Percentiles rank a stretch among this genome's conserved stretches.
phyloP scores from a whole-genome alignment of 768 basidiomycete species.

The Russula foetens region DNA sequence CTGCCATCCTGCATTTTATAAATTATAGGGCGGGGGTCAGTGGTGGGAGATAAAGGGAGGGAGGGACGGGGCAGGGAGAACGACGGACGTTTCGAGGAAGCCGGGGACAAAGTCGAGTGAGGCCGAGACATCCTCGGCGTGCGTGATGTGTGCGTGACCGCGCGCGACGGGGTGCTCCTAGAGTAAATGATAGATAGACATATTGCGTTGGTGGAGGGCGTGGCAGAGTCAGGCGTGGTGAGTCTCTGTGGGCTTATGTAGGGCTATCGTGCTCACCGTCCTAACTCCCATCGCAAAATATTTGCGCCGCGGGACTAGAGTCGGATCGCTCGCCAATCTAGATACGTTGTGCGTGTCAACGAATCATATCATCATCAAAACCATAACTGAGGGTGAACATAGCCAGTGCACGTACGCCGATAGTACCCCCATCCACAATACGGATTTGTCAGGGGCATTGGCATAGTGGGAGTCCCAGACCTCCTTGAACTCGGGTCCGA shows the following conservation, averaged over 20 bases:
- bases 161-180: constrained; percentile 20
- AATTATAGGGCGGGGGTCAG: no score
- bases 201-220: no score
- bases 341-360: background rate
- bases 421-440: constrained; percentile 10
- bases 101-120: constrained; percentile 23
- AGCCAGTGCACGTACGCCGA: constrained; percentile 14
- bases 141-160: constrained; percentile 23
- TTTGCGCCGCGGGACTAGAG: constrained; percentile 16
- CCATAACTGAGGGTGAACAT: background rate
- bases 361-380: background rate
- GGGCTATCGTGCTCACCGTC: background rate
- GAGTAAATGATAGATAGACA: no score
- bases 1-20: constrained; percentile 23
- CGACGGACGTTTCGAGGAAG: constrained; percentile 20
- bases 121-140: constrained; percentile 18
- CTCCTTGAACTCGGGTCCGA: constrained; percentile 24
- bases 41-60: no score
- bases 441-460: constrained; percentile 22
- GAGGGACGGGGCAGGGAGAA: no score
- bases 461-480: constrained; percentile 23
- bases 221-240: background rate
- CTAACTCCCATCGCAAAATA: constrained; percentile 16
- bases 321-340: background rate
- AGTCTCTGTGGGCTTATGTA: background rate